These are phyloP conservation scores for Thalia dealbata DNA, from an alignment of 176 grass and related monocot genomes.

Conservation along the genomic window DNA sequence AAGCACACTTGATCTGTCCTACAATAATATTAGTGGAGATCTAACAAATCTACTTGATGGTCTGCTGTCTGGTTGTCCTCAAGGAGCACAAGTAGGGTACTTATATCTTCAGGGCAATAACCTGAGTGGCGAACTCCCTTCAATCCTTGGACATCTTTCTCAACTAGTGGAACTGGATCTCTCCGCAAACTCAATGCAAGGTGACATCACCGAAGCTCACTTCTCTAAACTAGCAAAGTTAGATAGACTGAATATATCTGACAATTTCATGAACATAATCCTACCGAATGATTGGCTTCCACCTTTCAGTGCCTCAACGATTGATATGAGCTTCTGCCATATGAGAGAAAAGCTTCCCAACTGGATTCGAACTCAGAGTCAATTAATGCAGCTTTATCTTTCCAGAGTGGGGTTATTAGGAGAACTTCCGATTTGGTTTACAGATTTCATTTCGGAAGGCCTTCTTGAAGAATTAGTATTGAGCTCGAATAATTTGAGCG, in stretches of 20 bases:
- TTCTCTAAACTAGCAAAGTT: conserved; percentile 20
- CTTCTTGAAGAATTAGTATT: accelerated
- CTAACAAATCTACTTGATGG: not conserved
- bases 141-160: conserved; percentile 11
- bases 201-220: conserved; percentile 10
- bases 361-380: conserved; percentile 1
- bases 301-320: not conserved
- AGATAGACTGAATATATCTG: conserved; percentile 14
- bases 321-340: not conserved
- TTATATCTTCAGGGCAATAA: not conserved
- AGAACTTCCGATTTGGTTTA: not conserved
- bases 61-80: not conserved
- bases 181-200: conserved; percentile 13
- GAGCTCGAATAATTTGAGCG: not conserved
- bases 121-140: conserved; percentile 17
- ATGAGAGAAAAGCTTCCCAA: not conserved
- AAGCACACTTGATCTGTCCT: accelerated
- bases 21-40: not conserved
- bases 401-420: not conserved
- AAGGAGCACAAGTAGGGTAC: not conserved
- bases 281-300: conserved; percentile 10
- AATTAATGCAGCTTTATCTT: not conserved
- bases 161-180: not conserved
- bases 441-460: not conserved
- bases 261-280: conserved; percentile 15